These are phyloP conservation scores for Coemansia sp. DNA, from an alignment of 192 early-diverging fungal genomes.

Conservation along the genomic window DNA sequence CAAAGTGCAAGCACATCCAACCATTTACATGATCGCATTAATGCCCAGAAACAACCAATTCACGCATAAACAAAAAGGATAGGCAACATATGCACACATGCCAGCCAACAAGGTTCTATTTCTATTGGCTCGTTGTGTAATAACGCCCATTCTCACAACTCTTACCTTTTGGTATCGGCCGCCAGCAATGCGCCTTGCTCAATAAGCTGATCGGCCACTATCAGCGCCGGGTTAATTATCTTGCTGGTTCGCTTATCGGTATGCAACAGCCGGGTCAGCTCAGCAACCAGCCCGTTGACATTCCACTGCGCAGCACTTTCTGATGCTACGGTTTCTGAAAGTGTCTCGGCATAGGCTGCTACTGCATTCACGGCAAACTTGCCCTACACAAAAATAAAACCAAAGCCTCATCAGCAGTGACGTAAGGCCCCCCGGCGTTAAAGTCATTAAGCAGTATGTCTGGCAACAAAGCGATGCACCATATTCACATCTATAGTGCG, in stretches of 20 bases:
- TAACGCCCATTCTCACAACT: background rate
- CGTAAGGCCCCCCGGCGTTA: too few relatives aligned
- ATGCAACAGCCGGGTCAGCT: slow-evolving; percentile 44
- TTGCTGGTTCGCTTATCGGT: slow-evolving; percentile 47
- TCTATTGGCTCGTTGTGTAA: too few relatives aligned
- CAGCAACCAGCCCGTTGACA: slow-evolving; percentile 33
- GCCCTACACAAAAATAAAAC: slow-evolving; percentile 26
- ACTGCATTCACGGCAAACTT: slow-evolving; percentile 49
- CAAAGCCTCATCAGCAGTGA: background rate
- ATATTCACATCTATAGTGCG: too few relatives aligned
- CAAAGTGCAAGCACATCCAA: background rate
- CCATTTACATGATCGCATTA: slow-evolving; percentile 7
- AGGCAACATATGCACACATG: slow-evolving; percentile 3
- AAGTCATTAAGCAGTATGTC: too few relatives aligned
- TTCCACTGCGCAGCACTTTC: slow-evolving; percentile 16
- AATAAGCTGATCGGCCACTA: slow-evolving; percentile 47
- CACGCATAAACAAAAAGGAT: background rate
- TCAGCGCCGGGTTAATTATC: slow-evolving; percentile 48
- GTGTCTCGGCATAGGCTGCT: slow-evolving; percentile 31
- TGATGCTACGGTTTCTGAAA: slow-evolving; percentile 16
- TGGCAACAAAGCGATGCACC: too few relatives aligned
- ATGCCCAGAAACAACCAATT: slow-evolving; percentile 5
- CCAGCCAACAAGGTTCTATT: background rate
- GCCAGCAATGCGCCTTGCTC: slow-evolving; percentile 41
- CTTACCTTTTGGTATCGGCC: slow-evolving; percentile 30